A percentile compares a stretch with the other conserved stretches of the same genome.
phyloP scores from a whole-genome alignment of 2,329 filamentous ascomycete species.

The Talaromyces verruculosus region DNA sequence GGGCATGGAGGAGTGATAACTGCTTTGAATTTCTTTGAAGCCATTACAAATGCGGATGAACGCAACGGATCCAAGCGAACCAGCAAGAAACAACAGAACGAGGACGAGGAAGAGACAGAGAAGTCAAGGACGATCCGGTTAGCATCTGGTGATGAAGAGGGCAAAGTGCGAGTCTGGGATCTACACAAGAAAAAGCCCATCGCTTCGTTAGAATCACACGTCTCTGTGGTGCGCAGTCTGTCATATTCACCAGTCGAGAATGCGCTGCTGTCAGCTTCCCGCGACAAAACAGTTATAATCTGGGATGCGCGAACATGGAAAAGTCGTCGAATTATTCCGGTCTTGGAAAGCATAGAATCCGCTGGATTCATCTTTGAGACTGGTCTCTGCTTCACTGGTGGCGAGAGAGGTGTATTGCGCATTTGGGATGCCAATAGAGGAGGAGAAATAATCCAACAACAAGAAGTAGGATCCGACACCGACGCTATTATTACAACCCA shows the following conservation, averaged over 20 bases:
- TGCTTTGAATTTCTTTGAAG: slow-evolving; percentile 86
- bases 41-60: slow-evolving; percentile 46
- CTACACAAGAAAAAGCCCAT: slow-evolving; percentile 76
- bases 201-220: slow-evolving; percentile 82
- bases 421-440: slow-evolving; percentile 80
- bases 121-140: slow-evolving; percentile 67
- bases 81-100: slow-evolving; percentile 38
- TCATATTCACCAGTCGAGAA: slow-evolving; percentile 77
- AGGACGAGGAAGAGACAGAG: slow-evolving; percentile 40
- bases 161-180: slow-evolving; percentile 89
- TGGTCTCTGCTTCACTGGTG: slow-evolving; percentile 75
- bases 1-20: slow-evolving; percentile 90
- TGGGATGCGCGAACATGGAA: slow-evolving; percentile 91
- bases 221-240: slow-evolving; percentile 86
- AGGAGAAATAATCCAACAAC: slow-evolving; percentile 74
- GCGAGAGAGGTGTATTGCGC: slow-evolving; percentile 76
- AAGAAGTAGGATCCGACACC: slow-evolving; percentile 59
- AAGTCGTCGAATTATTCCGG: slow-evolving; percentile 73
- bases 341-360: slow-evolving; percentile 80
- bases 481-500: slow-evolving; percentile 72
- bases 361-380: slow-evolving; percentile 76
- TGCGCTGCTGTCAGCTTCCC: slow-evolving; percentile 75
- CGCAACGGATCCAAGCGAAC: slow-evolving; percentile 32
- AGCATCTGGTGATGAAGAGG: slow-evolving; percentile 90
- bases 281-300: slow-evolving; percentile 91